Percentiles rank a stretch among this genome's conserved stretches.
These are phyloP conservation scores for Corymbia maculata DNA, from an alignment of 345 rosid genomes.

Conservation along the genomic window DNA sequence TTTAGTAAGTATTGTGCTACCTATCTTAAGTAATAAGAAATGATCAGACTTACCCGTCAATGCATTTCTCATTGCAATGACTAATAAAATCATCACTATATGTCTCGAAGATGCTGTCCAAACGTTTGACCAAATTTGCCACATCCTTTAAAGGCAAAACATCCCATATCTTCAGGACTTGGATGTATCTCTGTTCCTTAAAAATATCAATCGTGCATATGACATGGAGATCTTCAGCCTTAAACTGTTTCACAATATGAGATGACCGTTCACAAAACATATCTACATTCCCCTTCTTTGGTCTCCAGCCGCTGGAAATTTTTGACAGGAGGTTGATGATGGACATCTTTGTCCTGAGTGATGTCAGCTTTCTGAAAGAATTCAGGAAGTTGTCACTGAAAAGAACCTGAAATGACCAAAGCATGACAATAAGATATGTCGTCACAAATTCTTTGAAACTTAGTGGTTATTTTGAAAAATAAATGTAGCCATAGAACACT, in stretches of 20 bases:
- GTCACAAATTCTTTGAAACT: background rate
- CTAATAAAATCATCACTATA: constrained; percentile 28
- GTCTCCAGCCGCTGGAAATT: constrained; percentile 43
- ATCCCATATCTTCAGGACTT: constrained; percentile 48
- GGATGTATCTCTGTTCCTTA: constrained; percentile 16
- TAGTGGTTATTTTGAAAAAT: background rate
- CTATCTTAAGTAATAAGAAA: background rate
- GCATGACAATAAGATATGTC: background rate
- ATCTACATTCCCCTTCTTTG: constrained; percentile 22
- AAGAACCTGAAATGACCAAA: constrained; percentile 13
- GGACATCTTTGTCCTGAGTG: constrained; percentile 3
- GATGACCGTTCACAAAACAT: constrained; percentile 4
- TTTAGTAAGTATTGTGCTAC: background rate
- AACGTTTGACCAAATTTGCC: constrained; percentile 22
- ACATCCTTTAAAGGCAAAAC: constrained; percentile 27
- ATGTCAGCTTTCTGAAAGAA: constrained; percentile 31
- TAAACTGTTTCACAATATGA: constrained; percentile 28
- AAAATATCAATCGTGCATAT: constrained; percentile 29
- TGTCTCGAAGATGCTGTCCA: constrained; percentile 22
- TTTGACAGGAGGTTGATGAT: constrained; percentile 19
- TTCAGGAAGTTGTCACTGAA: constrained; percentile 33
- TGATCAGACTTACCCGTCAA: constrained; percentile 28
- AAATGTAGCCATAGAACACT: background rate
- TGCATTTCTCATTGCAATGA: constrained; percentile 26
- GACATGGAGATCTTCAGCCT: constrained; percentile 21